Evolutionary conservation across 108 stramenopile species (phyloP).

Genomic region (Pseudonitzschia multistriata): DNA sequence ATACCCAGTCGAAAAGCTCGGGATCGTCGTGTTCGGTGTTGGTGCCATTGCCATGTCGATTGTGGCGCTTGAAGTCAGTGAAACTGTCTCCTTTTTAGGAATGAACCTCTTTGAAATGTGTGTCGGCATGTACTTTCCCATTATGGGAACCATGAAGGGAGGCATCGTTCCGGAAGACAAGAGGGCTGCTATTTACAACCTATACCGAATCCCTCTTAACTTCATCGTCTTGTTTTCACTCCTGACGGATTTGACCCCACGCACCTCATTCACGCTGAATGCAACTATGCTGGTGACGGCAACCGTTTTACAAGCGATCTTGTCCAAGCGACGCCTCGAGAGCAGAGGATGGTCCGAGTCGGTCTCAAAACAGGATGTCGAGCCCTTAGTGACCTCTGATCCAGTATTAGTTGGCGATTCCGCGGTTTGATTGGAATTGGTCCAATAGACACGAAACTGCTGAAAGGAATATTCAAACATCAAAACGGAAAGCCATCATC

Average conservation of each 20-base stretch:
- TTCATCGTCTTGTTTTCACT: constrained; percentile 91
- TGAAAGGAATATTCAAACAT: too few species aligned
- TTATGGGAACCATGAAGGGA: constrained; percentile 93
- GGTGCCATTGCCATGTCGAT: constrained; percentile 61
- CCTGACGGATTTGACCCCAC: constrained; percentile 74
- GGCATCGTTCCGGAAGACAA: constrained; percentile 92
- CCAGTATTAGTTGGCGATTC: too few species aligned
- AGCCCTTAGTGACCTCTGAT: background rate
- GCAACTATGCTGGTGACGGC: constrained; percentile 66
- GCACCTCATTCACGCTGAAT: constrained; percentile 59
- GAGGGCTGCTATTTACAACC: constrained; percentile 94
- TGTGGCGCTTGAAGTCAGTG: constrained; percentile 51
- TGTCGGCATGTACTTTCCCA: constrained; percentile 95
- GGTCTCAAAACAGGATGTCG: background rate
- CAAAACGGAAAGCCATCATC: too few species aligned
- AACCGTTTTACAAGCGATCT: constrained; percentile 50
- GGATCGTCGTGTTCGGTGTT: constrained; percentile 61
- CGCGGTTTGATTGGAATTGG: too few species aligned
- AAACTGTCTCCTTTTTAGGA: constrained; percentile 69
- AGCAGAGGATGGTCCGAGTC: background rate
- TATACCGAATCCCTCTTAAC: constrained; percentile 92
- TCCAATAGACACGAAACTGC: too few species aligned
- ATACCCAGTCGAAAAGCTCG: constrained; percentile 61
- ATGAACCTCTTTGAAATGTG: constrained; percentile 95
- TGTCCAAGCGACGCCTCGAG: constrained; percentile 44